These are phyloP conservation scores for Rhizopogon sp. DNA, from an alignment of 768 basidiomycete species.

Conservation along the genomic window DNA sequence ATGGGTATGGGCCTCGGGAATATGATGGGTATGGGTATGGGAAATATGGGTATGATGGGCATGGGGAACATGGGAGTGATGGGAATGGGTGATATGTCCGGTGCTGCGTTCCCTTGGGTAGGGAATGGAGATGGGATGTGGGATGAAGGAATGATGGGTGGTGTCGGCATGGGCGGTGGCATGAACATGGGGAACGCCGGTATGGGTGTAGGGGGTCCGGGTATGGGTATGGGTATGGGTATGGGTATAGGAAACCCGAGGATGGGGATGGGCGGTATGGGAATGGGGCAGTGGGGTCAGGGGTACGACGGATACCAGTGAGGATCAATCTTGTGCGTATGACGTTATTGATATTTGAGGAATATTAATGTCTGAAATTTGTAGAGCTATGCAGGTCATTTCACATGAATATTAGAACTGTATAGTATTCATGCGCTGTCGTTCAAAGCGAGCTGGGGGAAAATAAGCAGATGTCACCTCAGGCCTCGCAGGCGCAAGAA, in stretches of 20 bases:
- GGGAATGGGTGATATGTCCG: conserved; percentile 30
- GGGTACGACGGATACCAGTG: conserved; percentile 28
- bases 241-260: conserved; percentile 29
- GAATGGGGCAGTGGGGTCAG: conserved; percentile 36
- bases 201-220: conserved; percentile 9
- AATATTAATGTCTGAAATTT: neutral
- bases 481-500: too few relatives aligned
- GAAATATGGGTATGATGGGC: conserved; percentile 33
- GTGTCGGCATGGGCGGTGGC: conserved; percentile 25
- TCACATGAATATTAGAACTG: neutral
- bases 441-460: too few relatives aligned
- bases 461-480: too few relatives aligned
- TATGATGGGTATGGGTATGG: conserved; percentile 31
- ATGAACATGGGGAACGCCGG: conserved; percentile 17
- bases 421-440: neutral
- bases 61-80: conserved; percentile 31
- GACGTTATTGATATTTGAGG: too few relatives aligned
- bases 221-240: conserved; percentile 31
- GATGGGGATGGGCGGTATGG: conserved; percentile 31
- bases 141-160: conserved; percentile 40
- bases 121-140: conserved; percentile 36
- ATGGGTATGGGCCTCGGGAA: conserved; percentile 36
- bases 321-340: neutral
- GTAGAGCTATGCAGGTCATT: neutral
- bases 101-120: conserved; percentile 21